Conservation (phyloP, 1,284 basidiomycete species). For the Moesziomyces globuligerus region DNA sequence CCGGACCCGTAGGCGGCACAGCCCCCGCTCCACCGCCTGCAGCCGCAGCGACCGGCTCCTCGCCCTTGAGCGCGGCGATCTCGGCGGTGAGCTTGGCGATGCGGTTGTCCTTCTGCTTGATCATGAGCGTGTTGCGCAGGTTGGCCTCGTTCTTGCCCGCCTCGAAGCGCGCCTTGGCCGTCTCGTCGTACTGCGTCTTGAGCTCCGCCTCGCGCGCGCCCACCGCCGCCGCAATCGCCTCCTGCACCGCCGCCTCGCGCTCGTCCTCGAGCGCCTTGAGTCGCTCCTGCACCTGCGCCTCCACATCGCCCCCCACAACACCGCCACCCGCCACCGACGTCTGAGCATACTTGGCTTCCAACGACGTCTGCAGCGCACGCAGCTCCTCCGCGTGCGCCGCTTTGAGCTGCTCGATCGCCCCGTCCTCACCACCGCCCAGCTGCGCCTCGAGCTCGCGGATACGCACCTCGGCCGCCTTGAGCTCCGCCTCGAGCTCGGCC, state of each 20-base stretch:
- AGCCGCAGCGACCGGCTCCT: conserved; percentile 11
- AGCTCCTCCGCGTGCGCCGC: conserved; percentile 43
- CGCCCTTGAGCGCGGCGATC: conserved; percentile 60
- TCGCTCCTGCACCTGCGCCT: conserved; percentile 39
- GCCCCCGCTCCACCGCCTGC: conserved; percentile 1
- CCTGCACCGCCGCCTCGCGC: conserved; percentile 35
- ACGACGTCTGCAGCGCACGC: conserved; percentile 21
- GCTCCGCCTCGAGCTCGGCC: conserved; percentile 55
- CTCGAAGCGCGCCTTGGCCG: conserved; percentile 59
- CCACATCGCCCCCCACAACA: conserved; percentile 20
- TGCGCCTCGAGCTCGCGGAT: conserved; percentile 48
- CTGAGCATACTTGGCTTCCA: conserved; percentile 38
- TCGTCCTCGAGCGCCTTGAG: conserved; percentile 48
- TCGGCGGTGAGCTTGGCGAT: conserved; percentile 62
- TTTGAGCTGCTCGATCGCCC: conserved; percentile 41
- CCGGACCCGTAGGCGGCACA: conserved; percentile 6
- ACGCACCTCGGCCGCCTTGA: conserved; percentile 39
- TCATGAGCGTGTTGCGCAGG: conserved; percentile 62
- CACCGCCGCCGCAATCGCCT: conserved; percentile 53
- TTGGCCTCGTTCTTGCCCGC: conserved; percentile 66
- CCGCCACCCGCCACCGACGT: background rate
- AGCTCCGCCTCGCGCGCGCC: conserved; percentile 58
- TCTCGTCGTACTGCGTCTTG: conserved; percentile 54
- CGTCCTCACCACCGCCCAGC: conserved; percentile 19
- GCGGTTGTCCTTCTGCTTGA: conserved; percentile 64